These are phyloP conservation scores for Nakazawaea wyomingensis DNA, from an alignment of 805 yeast genomes.

Conservation along the genomic window DNA sequence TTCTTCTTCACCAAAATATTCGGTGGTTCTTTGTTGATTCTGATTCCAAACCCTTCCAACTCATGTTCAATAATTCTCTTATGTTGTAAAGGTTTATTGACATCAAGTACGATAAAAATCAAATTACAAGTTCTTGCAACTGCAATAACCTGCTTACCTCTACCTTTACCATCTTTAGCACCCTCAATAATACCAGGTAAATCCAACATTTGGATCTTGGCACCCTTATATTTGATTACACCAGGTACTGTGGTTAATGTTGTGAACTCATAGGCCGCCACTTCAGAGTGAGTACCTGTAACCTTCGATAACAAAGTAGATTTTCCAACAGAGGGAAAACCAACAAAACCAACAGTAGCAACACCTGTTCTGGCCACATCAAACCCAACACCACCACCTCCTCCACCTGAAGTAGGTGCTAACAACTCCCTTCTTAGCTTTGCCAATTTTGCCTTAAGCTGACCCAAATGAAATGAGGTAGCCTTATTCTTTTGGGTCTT, in stretches of 20 bases:
- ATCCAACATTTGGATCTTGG: constrained; percentile 93
- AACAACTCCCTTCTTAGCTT: constrained; percentile 89
- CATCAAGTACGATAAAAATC: constrained; percentile 90
- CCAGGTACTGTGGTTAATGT: constrained; percentile 98
- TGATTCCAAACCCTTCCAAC: constrained; percentile 94
- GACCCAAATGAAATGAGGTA: constrained; percentile 96
- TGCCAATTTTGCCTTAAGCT: constrained; percentile 93
- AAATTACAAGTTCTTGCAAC: constrained; percentile 97
- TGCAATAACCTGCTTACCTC: constrained; percentile 96
- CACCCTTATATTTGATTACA: constrained; percentile 92
- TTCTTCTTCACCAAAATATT: constrained; percentile 87
- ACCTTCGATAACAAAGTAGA: constrained; percentile 80
- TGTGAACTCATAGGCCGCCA: constrained; percentile 97
- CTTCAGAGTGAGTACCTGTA: constrained; percentile 96
- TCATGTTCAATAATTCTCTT: constrained; percentile 92
- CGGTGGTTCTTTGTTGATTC: constrained; percentile 89
- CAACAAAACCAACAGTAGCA: constrained; percentile 95
- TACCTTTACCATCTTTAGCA: constrained; percentile 87
- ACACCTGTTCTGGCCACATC: constrained; percentile 99
- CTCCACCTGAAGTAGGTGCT: constrained; percentile 74
- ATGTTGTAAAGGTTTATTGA: constrained; percentile 91
- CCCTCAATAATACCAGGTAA: constrained; percentile 89
- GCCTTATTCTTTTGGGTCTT: constrained; percentile 96
- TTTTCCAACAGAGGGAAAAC: constrained; percentile 95
- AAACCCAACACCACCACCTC: constrained; percentile 90